Evolutionary conservation across 75 land plant species (phyloP).

Genomic region (Pseudotsuga menziesii): DNA sequence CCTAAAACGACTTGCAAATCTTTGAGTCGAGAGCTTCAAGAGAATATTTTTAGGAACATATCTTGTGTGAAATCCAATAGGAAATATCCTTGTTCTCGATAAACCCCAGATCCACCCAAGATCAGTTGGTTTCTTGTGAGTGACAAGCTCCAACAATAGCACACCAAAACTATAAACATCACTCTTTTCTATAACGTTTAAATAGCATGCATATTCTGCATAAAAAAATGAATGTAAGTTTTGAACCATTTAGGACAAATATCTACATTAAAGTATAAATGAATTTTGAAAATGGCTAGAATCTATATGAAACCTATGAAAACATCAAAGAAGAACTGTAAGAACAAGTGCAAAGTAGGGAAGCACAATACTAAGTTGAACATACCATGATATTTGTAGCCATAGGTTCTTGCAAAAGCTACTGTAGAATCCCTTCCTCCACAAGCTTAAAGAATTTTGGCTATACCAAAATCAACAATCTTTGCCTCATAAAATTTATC

Average conservation of each 20-base stretch:
- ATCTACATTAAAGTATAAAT: background rate
- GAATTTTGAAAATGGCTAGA: background rate
- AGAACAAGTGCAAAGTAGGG: background rate
- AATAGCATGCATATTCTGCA: slow-evolving; percentile 49
- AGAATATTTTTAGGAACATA: slow-evolving; percentile 19
- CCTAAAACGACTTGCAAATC: too few species aligned
- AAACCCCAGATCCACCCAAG: too few species aligned
- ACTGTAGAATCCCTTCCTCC: slow-evolving; percentile 18
- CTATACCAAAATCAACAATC: slow-evolving; percentile 72
- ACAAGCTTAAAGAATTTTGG: slow-evolving; percentile 39
- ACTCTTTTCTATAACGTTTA: too few species aligned
- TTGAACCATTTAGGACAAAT: background rate
- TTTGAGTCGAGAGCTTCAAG: too few species aligned
- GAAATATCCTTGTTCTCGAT: slow-evolving; percentile 63
- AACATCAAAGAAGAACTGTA: background rate
- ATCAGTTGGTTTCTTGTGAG: too few species aligned
- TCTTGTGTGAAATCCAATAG: slow-evolving; percentile 50
- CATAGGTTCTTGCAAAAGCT: slow-evolving; percentile 50
- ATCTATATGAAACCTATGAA: background rate
- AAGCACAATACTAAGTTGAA: background rate
- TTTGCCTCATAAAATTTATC: slow-evolving; percentile 64
- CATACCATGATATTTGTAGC: slow-evolving; percentile 70
- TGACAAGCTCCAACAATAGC: too few species aligned
- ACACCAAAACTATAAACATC: too few species aligned
- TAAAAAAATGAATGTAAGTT: background rate